Conservation (phyloP, 2,329 filamentous ascomycete species). For the Hymenoscyphus salicellus region DNA sequence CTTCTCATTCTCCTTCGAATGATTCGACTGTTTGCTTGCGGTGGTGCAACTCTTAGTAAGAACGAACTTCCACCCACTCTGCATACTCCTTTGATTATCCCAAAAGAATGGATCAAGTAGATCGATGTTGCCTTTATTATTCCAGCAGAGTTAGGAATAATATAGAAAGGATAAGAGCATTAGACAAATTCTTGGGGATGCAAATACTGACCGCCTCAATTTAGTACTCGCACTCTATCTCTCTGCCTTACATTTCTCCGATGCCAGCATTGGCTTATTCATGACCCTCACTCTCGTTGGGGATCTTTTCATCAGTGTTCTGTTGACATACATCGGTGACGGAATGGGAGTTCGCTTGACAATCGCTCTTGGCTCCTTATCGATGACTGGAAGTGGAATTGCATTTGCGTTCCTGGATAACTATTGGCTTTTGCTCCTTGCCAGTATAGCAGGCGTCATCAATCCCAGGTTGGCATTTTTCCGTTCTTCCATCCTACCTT, state of each 20-base stretch:
- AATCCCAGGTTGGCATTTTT: not conserved
- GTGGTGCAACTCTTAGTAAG: slow-evolving; percentile 49
- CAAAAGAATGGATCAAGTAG: too few relatives aligned
- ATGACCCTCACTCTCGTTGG: slow-evolving; percentile 64
- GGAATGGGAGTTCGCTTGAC: slow-evolving; percentile 51
- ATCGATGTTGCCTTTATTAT: too few relatives aligned
- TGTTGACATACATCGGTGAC: slow-evolving; percentile 58
- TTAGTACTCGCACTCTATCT: slow-evolving; percentile 54
- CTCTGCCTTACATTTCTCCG: slow-evolving; percentile 47
- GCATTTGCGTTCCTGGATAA: not conserved
- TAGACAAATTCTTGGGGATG: not conserved
- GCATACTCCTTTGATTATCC: too few relatives aligned
- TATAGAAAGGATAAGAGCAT: too few relatives aligned
- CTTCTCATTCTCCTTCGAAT: slow-evolving; percentile 58
- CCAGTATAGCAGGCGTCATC: not conserved
- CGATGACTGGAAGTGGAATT: slow-evolving; percentile 54
- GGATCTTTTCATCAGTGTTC: slow-evolving; percentile 56
- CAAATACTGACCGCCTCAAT: not conserved
- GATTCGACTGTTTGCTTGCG: slow-evolving; percentile 62
- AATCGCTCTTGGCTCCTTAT: slow-evolving; percentile 50
- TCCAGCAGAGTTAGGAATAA: too few relatives aligned
- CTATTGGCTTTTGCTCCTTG: not conserved
- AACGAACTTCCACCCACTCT: not conserved
- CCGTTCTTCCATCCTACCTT: not conserved
- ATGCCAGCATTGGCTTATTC: slow-evolving; percentile 56